Evolutionary conservation across 148 eudicot genomes (phyloP).

Genomic region (Rhododendron vialii): DNA sequence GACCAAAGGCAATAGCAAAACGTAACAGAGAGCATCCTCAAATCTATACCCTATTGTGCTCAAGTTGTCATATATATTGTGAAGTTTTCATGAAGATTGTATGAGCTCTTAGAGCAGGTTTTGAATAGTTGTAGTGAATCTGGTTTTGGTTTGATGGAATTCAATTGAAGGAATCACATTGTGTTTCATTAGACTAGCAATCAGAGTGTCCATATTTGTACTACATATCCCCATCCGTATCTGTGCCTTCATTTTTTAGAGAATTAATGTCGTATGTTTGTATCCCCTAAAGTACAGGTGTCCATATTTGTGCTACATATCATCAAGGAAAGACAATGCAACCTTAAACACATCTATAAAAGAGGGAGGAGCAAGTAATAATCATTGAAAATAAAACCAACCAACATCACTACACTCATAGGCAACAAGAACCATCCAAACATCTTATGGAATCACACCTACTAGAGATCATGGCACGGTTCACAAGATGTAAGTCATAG

Average conservation of each 20-base stretch:
- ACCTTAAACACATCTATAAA: background rate
- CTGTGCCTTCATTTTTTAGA: no score
- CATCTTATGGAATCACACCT: background rate
- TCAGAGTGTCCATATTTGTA: background rate
- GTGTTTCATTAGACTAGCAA: background rate
- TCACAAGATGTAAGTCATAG: no score
- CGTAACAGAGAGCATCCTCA: background rate
- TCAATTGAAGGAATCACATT: background rate
- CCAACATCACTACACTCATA: background rate
- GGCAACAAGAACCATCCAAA: background rate
- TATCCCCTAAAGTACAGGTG: no score
- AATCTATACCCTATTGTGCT: background rate
- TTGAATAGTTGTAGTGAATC: background rate
- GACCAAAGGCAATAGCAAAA: slow-evolving; percentile 18
- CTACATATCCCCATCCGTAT: no score
- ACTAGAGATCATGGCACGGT: no score
- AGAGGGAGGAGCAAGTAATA: background rate
- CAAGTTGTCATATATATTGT: background rate
- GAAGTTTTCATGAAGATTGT: background rate
- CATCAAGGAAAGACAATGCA: background rate
- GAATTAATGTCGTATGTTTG: no score
- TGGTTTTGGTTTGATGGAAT: no score
- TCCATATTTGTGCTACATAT: no score
- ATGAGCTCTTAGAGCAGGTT: background rate
- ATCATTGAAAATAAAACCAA: no score